phyloP scores from a whole-genome alignment of 768 basidiomycete genomes.

The Collybia mongolica region DNA sequence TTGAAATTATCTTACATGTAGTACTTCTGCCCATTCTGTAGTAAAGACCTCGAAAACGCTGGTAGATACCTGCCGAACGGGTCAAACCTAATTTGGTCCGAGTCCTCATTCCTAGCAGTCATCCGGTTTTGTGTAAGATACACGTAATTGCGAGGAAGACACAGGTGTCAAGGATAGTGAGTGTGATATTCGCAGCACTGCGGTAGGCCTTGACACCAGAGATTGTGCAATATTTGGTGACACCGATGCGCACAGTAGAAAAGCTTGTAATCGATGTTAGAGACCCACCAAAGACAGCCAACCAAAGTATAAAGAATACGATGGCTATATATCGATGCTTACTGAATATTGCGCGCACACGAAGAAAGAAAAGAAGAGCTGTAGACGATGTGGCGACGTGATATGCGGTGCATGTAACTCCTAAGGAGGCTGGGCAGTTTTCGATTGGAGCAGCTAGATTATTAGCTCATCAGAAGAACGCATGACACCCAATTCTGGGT shows the following conservation, averaged over 20 bases:
- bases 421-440: too few relatives aligned
- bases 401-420: not conserved
- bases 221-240: not conserved
- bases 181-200: not conserved
- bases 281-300: not conserved
- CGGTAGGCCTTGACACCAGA: not conserved
- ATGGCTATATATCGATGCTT: not conserved
- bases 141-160: not conserved
- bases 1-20: constrained; percentile 23
- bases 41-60: constrained; percentile 20
- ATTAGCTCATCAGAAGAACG: too few relatives aligned
- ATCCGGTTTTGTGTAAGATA: too few relatives aligned
- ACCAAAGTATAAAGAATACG: not conserved
- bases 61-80: constrained; percentile 21
- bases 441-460: too few relatives aligned
- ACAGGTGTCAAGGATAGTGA: not conserved
- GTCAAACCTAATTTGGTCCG: too few relatives aligned
- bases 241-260: not conserved
- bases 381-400: not conserved
- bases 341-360: constrained; percentile 1
- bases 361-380: not conserved
- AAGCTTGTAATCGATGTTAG: not conserved
- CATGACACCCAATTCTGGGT: too few relatives aligned
- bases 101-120: too few relatives aligned
- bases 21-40: constrained; percentile 31